Percentiles rank a stretch among this genome's conserved stretches.
Conservation (phyloP, 441 rosid genomes). For the Adansonia grandidieri region DNA sequence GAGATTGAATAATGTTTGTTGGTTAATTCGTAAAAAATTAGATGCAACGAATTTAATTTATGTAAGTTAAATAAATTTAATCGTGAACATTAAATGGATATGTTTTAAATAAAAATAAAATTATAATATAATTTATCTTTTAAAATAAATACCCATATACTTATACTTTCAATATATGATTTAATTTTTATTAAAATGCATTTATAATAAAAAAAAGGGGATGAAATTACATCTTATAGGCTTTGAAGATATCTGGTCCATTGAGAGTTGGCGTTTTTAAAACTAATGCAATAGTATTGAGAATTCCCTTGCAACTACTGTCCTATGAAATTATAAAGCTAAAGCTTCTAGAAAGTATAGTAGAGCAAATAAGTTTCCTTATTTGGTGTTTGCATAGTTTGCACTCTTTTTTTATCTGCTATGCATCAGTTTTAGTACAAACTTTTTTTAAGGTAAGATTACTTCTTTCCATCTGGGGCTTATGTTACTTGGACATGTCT, state of each 20-base stretch:
- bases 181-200: no score
- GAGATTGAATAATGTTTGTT: no score
- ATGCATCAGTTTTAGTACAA: not conserved
- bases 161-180: no score
- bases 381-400: not conserved
- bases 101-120: no score
- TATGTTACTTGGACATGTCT: not conserved
- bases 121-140: no score
- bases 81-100: no score
- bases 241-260: not conserved
- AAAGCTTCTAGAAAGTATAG: not conserved
- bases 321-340: not conserved
- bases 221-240: not conserved
- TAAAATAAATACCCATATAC: no score
- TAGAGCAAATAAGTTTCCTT: not conserved
- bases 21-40: no score
- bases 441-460: not conserved
- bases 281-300: not conserved
- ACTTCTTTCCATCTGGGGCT: not conserved
- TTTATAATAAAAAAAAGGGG: no score
- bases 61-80: no score
- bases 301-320: slow-evolving; percentile 23
- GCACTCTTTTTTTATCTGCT: slow-evolving; percentile 8
- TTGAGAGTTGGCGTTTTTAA: not conserved
- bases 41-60: no score